Percentiles rank a stretch among this genome's conserved stretches.
These are phyloP conservation scores for Penicillium hordei DNA, from an alignment of 2,329 filamentous ascomycete genomes.

Conservation along the genomic window DNA sequence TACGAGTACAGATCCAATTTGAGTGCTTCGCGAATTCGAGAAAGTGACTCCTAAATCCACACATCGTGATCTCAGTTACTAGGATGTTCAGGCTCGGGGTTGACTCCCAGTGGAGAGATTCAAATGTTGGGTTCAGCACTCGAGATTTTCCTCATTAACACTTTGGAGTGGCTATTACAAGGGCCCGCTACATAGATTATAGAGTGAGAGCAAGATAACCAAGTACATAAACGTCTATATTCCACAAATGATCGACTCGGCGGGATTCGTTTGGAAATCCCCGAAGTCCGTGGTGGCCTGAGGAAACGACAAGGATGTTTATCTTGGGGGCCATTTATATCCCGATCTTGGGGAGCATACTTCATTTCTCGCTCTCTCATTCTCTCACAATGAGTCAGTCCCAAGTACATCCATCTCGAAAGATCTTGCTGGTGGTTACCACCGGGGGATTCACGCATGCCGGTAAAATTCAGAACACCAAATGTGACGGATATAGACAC, in stretches of 20 bases:
- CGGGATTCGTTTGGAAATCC: too few relatives aligned
- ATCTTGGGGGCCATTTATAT: too few relatives aligned
- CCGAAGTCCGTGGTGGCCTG: too few relatives aligned
- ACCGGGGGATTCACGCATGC: background rate
- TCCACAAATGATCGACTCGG: background rate
- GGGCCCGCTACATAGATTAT: background rate
- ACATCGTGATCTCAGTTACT: conserved; percentile 38
- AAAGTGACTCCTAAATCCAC: conserved; percentile 48
- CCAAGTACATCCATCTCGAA: background rate
- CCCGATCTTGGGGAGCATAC: too few relatives aligned
- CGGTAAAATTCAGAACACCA: background rate
- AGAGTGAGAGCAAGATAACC: background rate
- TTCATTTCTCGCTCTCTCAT: background rate
- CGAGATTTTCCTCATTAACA: background rate
- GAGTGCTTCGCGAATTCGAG: conserved; percentile 54
- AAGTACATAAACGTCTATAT: too few relatives aligned
- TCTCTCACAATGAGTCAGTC: background rate
- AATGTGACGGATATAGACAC: too few relatives aligned
- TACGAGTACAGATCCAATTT: conserved; percentile 7
- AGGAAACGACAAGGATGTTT: too few relatives aligned
- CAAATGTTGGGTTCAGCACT: background rate
- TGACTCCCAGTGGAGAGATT: background rate
- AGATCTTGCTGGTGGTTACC: background rate
- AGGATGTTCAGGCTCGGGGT: too few relatives aligned
- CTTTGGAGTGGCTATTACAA: background rate